Evolutionary conservation across 106 monocot species (phyloP).

Genomic region (Apostasia ramifera): DNA sequence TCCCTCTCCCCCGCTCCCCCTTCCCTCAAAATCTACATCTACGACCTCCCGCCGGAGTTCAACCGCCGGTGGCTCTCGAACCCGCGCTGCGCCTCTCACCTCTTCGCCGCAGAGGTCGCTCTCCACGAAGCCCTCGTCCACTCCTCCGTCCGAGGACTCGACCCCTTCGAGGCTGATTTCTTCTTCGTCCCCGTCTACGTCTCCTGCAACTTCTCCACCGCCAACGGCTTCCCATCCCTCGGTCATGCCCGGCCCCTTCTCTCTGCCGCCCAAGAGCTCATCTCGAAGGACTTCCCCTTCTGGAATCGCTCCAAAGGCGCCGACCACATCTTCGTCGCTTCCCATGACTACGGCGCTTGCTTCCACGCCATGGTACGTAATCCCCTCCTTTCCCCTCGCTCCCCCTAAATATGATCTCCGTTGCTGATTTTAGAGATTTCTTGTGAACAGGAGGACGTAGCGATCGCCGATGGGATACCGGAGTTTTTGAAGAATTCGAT

Average conservation of each 20-base stretch:
- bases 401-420: not conserved
- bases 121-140: conserved; percentile 61
- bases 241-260: conserved; percentile 57
- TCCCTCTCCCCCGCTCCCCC: conserved; percentile 22
- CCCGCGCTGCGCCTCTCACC: conserved; percentile 61
- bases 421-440: not conserved
- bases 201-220: conserved; percentile 89
- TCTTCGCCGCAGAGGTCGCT: conserved; percentile 93
- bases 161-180: conserved; percentile 56
- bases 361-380: conserved; percentile 91
- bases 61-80: conserved; percentile 60
- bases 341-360: conserved; percentile 93
- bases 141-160: conserved; percentile 23
- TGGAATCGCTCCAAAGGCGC: conserved; percentile 69
- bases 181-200: conserved; percentile 95
- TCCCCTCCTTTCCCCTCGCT: not conserved
- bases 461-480: conserved; percentile 72
- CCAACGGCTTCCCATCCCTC: conserved; percentile 77
- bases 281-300: conserved; percentile 52
- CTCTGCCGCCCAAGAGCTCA: conserved; percentile 33
- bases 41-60: conserved; percentile 68
- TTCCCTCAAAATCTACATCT: conserved; percentile 53
- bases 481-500: conserved; percentile 50
- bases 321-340: conserved; percentile 95
- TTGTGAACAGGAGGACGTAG: conserved; percentile 50